Conservation (phyloP, 2,329 filamentous ascomycete species). For the Arthrobotrys conoides region DNA sequence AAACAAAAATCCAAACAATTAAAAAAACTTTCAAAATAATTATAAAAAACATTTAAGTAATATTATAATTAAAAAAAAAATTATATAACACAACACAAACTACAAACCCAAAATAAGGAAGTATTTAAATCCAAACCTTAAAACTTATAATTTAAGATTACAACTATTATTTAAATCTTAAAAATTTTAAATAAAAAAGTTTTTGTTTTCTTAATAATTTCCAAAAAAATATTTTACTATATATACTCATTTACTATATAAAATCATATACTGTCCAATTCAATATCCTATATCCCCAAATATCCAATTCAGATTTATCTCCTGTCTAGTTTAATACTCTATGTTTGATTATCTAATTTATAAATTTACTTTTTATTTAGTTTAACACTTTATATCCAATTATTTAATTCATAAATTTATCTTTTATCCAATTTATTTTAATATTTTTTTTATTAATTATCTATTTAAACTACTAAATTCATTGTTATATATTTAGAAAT, state of each 20-base stretch:
- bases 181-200: too few species aligned
- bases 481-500: slow-evolving; percentile 1
- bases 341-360: too few species aligned
- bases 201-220: too few species aligned
- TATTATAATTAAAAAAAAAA: neutral
- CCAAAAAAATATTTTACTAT: neutral
- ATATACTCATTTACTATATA: neutral
- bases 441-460: neutral
- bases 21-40: neutral
- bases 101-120: neutral
- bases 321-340: neutral
- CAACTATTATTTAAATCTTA: slow-evolving; percentile 2
- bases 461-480: neutral
- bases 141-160: neutral
- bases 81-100: neutral
- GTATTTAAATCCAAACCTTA: neutral
- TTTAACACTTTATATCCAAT: neutral
- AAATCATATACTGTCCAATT: neutral
- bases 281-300: neutral
- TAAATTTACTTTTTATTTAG: slow-evolving; percentile 1
- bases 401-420: slow-evolving; percentile 7
- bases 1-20: neutral
- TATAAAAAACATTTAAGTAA: neutral
- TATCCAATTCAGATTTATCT: neutral
- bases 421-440: slow-evolving; percentile 1